These are phyloP conservation scores for Penicillium occitanis DNA, from an alignment of 2,329 filamentous ascomycete species.

Conservation along the genomic window DNA sequence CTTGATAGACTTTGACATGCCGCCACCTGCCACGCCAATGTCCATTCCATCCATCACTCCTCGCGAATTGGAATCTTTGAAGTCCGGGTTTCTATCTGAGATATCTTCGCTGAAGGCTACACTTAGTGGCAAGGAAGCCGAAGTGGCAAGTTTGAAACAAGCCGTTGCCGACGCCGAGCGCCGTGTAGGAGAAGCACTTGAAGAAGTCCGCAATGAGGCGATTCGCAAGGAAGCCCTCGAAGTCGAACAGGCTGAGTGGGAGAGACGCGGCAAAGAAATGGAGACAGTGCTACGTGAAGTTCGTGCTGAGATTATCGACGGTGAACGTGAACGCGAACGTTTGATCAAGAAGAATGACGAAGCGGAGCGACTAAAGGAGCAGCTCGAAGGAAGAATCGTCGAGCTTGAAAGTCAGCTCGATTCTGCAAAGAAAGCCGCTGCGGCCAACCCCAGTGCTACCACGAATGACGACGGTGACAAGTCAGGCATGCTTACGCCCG, in stretches of 20 bases:
- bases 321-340: slow-evolving; percentile 78
- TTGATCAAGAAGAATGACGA: slow-evolving; percentile 74
- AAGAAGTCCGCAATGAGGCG: slow-evolving; percentile 77
- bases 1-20: slow-evolving; percentile 86
- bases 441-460: slow-evolving; percentile 35
- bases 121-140: slow-evolving; percentile 87
- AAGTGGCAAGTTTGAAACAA: slow-evolving; percentile 81
- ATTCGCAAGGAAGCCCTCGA: slow-evolving; percentile 68
- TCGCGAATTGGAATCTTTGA: slow-evolving; percentile 86
- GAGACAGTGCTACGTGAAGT: slow-evolving; percentile 76
- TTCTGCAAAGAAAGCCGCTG: slow-evolving; percentile 39
- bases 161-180: slow-evolving; percentile 89
- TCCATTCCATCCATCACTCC: slow-evolving; percentile 89
- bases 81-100: slow-evolving; percentile 85
- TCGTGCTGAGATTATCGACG: slow-evolving; percentile 74
- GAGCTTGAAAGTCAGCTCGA: slow-evolving; percentile 49
- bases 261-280: slow-evolving; percentile 81
- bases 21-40: slow-evolving; percentile 87
- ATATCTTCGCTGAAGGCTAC: slow-evolving; percentile 93
- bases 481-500: slow-evolving; percentile 40
- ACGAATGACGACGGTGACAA: slow-evolving; percentile 26
- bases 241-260: slow-evolving; percentile 78
- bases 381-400: slow-evolving; percentile 47
- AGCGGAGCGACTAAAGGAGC: slow-evolving; percentile 60
- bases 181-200: slow-evolving; percentile 80